These are phyloP conservation scores for Prunus davidiana DNA, from an alignment of 306 rosid species.

Conservation along the genomic window DNA sequence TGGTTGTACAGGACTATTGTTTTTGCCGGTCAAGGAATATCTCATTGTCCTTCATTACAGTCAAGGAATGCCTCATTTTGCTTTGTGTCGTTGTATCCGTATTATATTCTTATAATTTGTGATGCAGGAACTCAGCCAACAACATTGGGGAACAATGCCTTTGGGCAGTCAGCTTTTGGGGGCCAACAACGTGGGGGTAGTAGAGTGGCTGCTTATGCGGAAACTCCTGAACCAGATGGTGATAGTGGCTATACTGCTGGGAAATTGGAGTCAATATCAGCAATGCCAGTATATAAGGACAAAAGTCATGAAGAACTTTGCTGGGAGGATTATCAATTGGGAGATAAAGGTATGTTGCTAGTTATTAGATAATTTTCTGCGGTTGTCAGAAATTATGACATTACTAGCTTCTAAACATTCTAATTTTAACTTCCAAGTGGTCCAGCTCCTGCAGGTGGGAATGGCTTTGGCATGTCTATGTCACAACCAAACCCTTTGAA, in stretches of 20 bases:
- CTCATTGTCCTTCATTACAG: not conserved
- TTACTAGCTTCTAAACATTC: not conserved
- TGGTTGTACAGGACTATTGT: not conserved
- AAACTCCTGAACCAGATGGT: constrained; percentile 71
- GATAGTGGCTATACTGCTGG: constrained; percentile 43
- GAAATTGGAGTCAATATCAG: constrained; percentile 87
- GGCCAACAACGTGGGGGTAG: constrained; percentile 83
- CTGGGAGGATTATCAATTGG: constrained; percentile 95
- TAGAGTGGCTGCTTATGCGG: constrained; percentile 61
- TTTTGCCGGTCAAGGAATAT: not conserved
- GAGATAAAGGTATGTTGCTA: constrained; percentile 65
- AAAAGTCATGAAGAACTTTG: constrained; percentile 94
- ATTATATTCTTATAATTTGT: not conserved
- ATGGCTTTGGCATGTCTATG: constrained; percentile 51
- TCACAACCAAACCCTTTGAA: constrained; percentile 53
- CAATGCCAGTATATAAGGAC: constrained; percentile 83
- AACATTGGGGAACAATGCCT: constrained; percentile 55
- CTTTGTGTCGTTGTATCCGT: not conserved
- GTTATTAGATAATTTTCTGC: too few species aligned
- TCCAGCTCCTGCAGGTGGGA: constrained; percentile 55
- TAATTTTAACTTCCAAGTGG: constrained; percentile 54
- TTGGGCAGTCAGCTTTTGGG: constrained; percentile 71
- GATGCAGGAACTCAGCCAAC: constrained; percentile 68
- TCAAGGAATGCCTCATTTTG: not conserved
- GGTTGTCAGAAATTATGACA: not conserved